Evolutionary conservation across 805 yeast genomes (phyloP).

Genomic region (Wickerhamiella cacticola): DNA sequence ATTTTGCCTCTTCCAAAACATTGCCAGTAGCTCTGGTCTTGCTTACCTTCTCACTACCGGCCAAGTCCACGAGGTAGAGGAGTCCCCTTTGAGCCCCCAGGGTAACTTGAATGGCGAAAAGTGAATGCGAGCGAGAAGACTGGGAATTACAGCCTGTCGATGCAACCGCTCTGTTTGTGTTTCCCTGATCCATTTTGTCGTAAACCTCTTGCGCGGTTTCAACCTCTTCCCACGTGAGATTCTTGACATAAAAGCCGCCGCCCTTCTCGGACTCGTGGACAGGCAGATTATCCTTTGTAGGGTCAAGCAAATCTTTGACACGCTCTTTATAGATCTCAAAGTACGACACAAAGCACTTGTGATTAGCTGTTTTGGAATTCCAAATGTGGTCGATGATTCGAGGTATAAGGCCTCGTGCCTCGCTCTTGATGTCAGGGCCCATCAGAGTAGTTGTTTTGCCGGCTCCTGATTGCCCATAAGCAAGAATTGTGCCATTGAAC

Average conservation of each 20-base stretch:
- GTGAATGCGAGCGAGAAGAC: conserved; percentile 71
- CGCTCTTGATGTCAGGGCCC: conserved; percentile 38
- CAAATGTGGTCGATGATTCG: conserved; percentile 58
- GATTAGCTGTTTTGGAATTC: conserved; percentile 37
- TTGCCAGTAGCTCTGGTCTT: conserved; percentile 69
- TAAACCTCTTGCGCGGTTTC: conserved; percentile 47
- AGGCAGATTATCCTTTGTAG: conserved; percentile 22
- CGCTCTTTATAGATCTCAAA: conserved; percentile 77
- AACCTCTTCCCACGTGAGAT: conserved; percentile 52
- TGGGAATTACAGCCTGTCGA: conserved; percentile 59
- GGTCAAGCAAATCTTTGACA: conserved; percentile 55
- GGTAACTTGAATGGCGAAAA: conserved; percentile 55
- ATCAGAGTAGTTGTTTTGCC: conserved; percentile 72
- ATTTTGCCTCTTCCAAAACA: conserved; percentile 70
- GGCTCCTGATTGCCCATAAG: conserved; percentile 71
- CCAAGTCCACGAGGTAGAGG: conserved; percentile 68
- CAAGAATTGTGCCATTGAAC: conserved; percentile 61
- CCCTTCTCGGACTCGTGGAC: conserved; percentile 16
- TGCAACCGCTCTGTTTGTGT: conserved; percentile 42
- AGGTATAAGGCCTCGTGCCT: conserved; percentile 56
- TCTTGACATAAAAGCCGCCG: conserved; percentile 59
- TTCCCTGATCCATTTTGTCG: conserved; percentile 47
- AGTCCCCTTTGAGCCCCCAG: conserved; percentile 55
- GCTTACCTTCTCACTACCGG: conserved; percentile 73
- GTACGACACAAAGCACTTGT: conserved; percentile 52